Evolutionary conservation across 2,329 filamentous ascomycete species (phyloP), one percentile per base, ranked within the genome.

Genomic region (Camptophora hylomeconis): DNA sequence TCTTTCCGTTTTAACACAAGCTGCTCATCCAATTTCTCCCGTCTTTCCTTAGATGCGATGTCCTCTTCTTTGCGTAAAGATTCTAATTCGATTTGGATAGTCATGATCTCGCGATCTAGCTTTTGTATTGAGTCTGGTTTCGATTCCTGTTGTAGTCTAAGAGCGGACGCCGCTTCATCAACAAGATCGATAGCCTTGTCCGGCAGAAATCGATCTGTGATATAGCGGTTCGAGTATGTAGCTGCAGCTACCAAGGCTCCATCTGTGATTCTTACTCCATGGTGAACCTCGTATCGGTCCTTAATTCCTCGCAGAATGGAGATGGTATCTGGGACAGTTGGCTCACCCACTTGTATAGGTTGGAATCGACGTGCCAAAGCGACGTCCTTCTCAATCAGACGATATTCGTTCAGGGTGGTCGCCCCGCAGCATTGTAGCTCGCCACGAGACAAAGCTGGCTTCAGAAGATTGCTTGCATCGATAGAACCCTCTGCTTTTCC

Each of bases 101-200:
- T 95, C 72, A 94, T 92, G 36, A 95, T 93, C 47, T 86, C 82
- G 37, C 92, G 80, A 46, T 95, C 87, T 2, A 95, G 70, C 28
- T 79, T 74, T 59, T 92, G 82, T 18, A 98, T 94, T 6, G 87
- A 75, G 44, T 95, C 89, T 0, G 89, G 89, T 45, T 94, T 95
- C 45, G 83, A 93, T 54, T 98, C 89, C 54, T 95, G 89, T 49
- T 95, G 87, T 17, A 95, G 58, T 24, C 92, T 75, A 7, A 95
- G 61, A 13, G 84, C 83, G 36, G 81, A 92, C 1, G 87, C 86
- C 7, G 89, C 89, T 57, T 95, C 89, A 41, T 95, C 89, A 53
- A 98, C 89, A 10, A 95, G 57, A 51, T 95, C 89, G 39, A 98
- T 95, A 3, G 89, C 89, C 53, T 95, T 95, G 56, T 98, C 89